Percentiles rank a stretch among this genome's conserved stretches.
phyloP scores from a whole-genome alignment of 305 asterid species.

The Solanum hybrid region DNA sequence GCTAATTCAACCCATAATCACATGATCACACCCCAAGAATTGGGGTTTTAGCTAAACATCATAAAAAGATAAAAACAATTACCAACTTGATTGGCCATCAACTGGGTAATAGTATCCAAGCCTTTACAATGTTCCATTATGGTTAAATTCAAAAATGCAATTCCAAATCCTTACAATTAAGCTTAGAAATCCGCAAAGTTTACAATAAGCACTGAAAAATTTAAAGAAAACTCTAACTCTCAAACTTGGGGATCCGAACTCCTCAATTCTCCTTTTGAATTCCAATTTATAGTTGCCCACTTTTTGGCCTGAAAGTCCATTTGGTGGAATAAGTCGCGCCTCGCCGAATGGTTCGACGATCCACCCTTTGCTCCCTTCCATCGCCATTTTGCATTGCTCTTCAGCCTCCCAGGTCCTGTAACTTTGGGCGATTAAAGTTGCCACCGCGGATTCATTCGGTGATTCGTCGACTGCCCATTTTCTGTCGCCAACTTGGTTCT shows the following conservation, averaged over 20 bases:
- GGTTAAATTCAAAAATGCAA: neutral
- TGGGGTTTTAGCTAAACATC: neutral
- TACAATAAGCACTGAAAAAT: neutral
- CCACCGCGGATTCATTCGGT: neutral
- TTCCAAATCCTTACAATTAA: neutral
- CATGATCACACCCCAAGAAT: neutral
- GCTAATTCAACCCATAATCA: neutral
- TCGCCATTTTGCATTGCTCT: neutral
- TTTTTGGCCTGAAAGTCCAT: neutral
- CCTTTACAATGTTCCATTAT: neutral
- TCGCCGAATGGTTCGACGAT: neutral
- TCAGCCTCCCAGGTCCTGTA: neutral
- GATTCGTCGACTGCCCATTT: neutral
- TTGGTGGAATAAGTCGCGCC: neutral
- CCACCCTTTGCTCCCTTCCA: neutral
- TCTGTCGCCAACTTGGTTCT: neutral
- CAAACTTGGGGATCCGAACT: neutral
- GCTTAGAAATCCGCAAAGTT: neutral
- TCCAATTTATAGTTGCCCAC: neutral
- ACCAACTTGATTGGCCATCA: neutral
- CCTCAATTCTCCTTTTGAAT: neutral
- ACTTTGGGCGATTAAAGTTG: neutral
- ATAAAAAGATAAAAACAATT: neutral
- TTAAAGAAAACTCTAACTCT: neutral
- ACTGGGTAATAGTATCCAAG: neutral